A percentile compares a stretch with the other conserved stretches of the same genome.
Conservation (phyloP, 2,329 filamentous ascomycete species). For the Aspergillus eucalypticola region DNA sequence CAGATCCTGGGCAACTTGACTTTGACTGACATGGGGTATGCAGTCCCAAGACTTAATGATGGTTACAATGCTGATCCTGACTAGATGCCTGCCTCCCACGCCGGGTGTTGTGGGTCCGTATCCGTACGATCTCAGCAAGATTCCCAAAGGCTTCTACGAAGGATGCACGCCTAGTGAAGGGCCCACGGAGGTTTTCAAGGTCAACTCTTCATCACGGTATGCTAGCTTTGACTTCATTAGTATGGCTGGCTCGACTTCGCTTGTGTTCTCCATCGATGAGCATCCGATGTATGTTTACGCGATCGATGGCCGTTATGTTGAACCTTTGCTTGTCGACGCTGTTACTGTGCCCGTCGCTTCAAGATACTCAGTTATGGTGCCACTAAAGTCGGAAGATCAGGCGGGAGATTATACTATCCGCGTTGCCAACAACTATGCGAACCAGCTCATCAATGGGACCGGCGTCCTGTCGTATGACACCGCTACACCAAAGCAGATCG, state of each 20-base stretch:
- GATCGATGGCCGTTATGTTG: constrained; percentile 47
- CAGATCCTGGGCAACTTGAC: constrained; percentile 20
- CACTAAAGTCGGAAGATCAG: constrained; percentile 43
- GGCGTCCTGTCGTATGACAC: constrained; percentile 51
- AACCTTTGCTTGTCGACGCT: constrained; percentile 42
- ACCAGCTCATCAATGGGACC: constrained; percentile 58
- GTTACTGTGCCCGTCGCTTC: constrained; percentile 39
- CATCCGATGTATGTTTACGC: constrained; percentile 50
- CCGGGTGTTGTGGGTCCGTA: constrained; percentile 20
- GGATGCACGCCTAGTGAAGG: constrained; percentile 30
- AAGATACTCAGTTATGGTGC: constrained; percentile 45
- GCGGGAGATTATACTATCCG: constrained; percentile 58
- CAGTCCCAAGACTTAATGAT: not conserved
- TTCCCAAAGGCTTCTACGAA: constrained; percentile 24
- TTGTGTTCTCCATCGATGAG: constrained; percentile 47
- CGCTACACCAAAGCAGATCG: constrained; percentile 8
- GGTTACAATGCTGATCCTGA: not conserved
- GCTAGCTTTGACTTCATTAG: constrained; percentile 43
- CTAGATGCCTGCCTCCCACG: constrained; percentile 28
- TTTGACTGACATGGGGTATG: constrained; percentile 33
- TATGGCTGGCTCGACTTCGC: constrained; percentile 32
- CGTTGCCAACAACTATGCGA: constrained; percentile 49
- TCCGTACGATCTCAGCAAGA: constrained; percentile 19
- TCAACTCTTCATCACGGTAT: constrained; percentile 36
- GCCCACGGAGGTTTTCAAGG: constrained; percentile 30